phyloP scores from a whole-genome alignment of 352 stramenopile species.

The Phytophthora colocasiae region DNA sequence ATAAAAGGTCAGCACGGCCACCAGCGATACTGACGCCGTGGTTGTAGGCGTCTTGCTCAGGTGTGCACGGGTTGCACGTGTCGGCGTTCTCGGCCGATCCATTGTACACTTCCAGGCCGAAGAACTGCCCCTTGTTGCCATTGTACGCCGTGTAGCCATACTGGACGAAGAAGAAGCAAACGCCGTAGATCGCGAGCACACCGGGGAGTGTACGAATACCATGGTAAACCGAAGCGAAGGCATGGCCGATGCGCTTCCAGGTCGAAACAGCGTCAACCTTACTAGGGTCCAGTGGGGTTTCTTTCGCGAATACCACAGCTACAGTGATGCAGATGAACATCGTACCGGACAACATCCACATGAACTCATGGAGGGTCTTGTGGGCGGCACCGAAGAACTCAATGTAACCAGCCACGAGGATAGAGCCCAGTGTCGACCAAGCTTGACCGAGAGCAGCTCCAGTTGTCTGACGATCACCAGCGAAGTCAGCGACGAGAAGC shows the following conservation, averaged over 20 bases:
- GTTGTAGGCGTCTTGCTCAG: slow-evolving; percentile 50
- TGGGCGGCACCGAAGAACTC: slow-evolving; percentile 59
- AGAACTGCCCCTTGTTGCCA: slow-evolving; percentile 69
- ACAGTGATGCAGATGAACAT: slow-evolving; percentile 52
- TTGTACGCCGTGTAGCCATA: slow-evolving; percentile 70
- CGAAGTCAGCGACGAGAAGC: slow-evolving; percentile 65
- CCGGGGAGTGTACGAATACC: slow-evolving; percentile 45
- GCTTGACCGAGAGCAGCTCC: slow-evolving; percentile 56
- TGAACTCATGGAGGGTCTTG: slow-evolving; percentile 55
- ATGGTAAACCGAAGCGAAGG: slow-evolving; percentile 49
- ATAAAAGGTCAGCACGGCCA: slow-evolving; percentile 46
- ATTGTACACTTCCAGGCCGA: slow-evolving; percentile 57
- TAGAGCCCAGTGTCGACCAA: slow-evolving; percentile 54
- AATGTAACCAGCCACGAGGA: slow-evolving; percentile 67
- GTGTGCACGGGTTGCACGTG: slow-evolving; percentile 42
- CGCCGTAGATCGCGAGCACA: slow-evolving; percentile 39
- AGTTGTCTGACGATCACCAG: slow-evolving; percentile 63
- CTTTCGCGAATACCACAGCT: slow-evolving; percentile 42
- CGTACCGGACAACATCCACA: slow-evolving; percentile 55
- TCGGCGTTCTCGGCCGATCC: slow-evolving; percentile 46
- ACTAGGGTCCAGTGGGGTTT: slow-evolving; percentile 44
- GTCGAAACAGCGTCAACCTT: slow-evolving; percentile 27
- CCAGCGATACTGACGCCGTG: slow-evolving; percentile 57
- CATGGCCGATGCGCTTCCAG: slow-evolving; percentile 37
- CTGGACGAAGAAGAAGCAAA: slow-evolving; percentile 52